Evolutionary conservation across 495 filamentous ascomycete genomes (phyloP), one percentile per base, ranked within the genome.

Genomic region (Penicillium waksmanii): DNA sequence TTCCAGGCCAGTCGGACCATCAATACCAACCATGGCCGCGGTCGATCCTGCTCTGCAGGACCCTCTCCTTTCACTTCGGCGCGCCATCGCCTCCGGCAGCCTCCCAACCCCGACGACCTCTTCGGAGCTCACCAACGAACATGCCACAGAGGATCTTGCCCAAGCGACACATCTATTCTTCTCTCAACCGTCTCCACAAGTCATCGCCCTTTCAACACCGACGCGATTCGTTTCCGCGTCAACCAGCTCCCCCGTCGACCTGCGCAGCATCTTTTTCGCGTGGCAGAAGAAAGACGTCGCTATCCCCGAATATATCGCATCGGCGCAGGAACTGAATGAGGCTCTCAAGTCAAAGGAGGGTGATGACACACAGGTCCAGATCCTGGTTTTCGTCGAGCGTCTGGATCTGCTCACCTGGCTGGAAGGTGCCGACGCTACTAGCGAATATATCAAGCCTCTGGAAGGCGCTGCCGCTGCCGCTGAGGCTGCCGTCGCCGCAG

Each of bases 261-360:
- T 99, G 40, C 92, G 95, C 72, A 91, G 87, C 74, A 92, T 98
- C 77, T 97, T 91, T 76, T 96, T 97, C 61, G 90, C 92, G 52
- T 99, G 91, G 89, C 82, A 89, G 69, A 94, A 97, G 71, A 91
- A 91, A 71, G 93, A 97, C 78, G 84, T 86, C 57, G 83, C 88
- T 38, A 92, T 96, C 67, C 87, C 88, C 9, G 91, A 93, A 57
- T 98, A 98, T 80, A 93, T 97, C 73, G 84, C 87, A 47, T 86
- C 87, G 7, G 90, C 90, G 19, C 85, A 90, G 68, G 79, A 85
- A 59, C 80, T 98, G 36, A 96, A 94, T 61, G 89, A 92, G 40
- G 86, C 91, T 62, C 82, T 97, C 33, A 81, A 82, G 31, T 77
- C 79, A 54, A 81, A 82, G 52, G 81, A 79, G 17, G 80, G 75